Base-by-base conservation (phyloP, 2,329 filamentous ascomycete species). In the Penicillium sp. region DNA sequence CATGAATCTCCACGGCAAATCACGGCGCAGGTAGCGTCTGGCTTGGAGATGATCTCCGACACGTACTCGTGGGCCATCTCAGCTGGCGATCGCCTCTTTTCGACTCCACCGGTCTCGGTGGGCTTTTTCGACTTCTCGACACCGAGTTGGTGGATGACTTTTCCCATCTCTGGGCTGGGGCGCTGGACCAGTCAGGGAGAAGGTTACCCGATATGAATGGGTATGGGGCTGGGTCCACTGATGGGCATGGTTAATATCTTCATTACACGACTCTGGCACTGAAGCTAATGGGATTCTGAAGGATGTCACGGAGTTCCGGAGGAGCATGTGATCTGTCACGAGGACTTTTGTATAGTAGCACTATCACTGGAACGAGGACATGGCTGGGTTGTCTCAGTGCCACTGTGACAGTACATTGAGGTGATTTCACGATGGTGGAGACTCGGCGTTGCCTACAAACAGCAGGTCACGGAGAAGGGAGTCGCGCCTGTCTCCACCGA, bases 401-500 rank as follows among this genome's bases (percentile, higher is more conserved):
- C 24, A 42, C 21, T 16, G 24, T 42, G 13, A 9, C 41, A 42
- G 12, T 8, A n/a, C 21, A 28, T 2, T 10, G 15, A n/a, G 16
- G 12, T n/a, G 34, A 6, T 9, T 38, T 16, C 34, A 38, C 34
- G 8, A 4, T 3, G 8, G 36, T 39, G 36, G 36, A 39, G 36
- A 51, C 44, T 26, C 53, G 52, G 51, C 49, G 48, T 52, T 52
- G 45, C 49, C 54, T 42, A 51, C 45, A 57, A 46, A 46, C 38
- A 57, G 54, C 45, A 57, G 47, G 55, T 57, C 55, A 41, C 39
- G 36, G 29, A 42, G 47, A 51, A 28, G 45, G 51, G 41, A 49
- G 50, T 53, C 53, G 49, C 46, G 49, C 46, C 36, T 28, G 39
- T 21, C 51, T 45, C 53, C 56, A 51, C 53, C 38, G 9, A 28